A percentile compares a stretch with the other conserved stretches of the same genome.
Evolutionary conservation across 805 yeast genomes (phyloP).

Genomic region (Isabelozyma heimii): DNA sequence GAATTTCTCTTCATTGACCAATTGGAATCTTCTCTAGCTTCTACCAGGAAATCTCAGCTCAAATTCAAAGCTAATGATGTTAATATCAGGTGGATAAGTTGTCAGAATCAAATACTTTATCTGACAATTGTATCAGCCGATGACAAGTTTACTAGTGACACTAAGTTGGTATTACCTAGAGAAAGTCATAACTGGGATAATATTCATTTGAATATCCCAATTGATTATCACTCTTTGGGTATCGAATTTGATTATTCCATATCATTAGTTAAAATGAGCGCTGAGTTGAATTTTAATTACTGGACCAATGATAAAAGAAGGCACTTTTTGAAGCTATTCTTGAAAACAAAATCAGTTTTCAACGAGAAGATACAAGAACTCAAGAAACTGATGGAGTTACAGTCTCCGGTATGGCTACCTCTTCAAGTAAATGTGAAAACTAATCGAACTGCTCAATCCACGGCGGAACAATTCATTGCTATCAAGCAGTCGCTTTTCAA

Average conservation of each 20-base stretch:
- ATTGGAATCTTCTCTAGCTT: neutral
- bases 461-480: neutral
- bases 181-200: neutral
- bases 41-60: neutral
- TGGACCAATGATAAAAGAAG: neutral
- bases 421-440: neutral
- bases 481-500: neutral
- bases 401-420: neutral
- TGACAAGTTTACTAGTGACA: neutral
- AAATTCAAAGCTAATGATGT: neutral
- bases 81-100: too few species aligned
- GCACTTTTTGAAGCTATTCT: neutral
- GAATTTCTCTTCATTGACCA: neutral
- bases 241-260: neutral
- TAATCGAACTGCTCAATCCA: neutral
- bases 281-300: neutral
- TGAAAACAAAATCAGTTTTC: neutral
- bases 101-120: neutral
- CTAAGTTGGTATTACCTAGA: neutral
- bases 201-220: neutral
- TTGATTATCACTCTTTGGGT: neutral
- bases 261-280: neutral
- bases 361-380: neutral
- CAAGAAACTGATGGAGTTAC: too few species aligned
- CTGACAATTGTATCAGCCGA: neutral